A percentile compares a stretch with the other conserved stretches of the same genome.
Evolutionary conservation across 345 rosid species (phyloP).

Genomic region (Linum tenue): DNA sequence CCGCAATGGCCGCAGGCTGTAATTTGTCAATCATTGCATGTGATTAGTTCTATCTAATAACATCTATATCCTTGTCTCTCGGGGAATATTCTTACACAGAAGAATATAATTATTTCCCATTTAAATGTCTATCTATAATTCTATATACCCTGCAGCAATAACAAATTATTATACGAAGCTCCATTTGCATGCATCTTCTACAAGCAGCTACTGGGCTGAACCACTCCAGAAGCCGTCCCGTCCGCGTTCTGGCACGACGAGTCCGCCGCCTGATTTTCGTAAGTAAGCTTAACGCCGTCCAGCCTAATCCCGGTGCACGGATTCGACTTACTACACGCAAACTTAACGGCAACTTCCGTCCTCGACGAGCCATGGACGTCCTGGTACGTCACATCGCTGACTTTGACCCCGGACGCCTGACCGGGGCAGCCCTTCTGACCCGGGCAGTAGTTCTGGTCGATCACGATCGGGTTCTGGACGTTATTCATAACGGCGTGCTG

Average conservation of each 20-base stretch:
- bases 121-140: too few relatives aligned
- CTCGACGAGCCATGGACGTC: slow-evolving; percentile 64
- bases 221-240: slow-evolving; percentile 25
- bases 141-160: too few relatives aligned
- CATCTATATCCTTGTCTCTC: too few relatives aligned
- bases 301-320: slow-evolving; percentile 49
- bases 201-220: slow-evolving; percentile 11
- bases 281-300: slow-evolving; percentile 40
- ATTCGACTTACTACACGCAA: slow-evolving; percentile 45
- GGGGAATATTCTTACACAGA: too few relatives aligned
- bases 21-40: too few relatives aligned
- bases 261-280: slow-evolving; percentile 28
- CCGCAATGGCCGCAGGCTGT: too few relatives aligned
- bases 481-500: slow-evolving; percentile 13
- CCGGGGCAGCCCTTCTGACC: slow-evolving; percentile 13
- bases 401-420: slow-evolving; percentile 54
- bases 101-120: too few relatives aligned
- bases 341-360: slow-evolving; percentile 41
- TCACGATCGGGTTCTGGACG: slow-evolving; percentile 15
- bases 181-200: neutral
- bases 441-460: slow-evolving; percentile 25
- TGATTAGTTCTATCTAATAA: too few relatives aligned
- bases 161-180: too few relatives aligned
- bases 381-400: slow-evolving; percentile 51
- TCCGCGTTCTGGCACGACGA: slow-evolving; percentile 46